Evolutionary conservation across 129 eudicot genomes (phyloP).

Genomic region (Heracleum sosnowskyi): DNA sequence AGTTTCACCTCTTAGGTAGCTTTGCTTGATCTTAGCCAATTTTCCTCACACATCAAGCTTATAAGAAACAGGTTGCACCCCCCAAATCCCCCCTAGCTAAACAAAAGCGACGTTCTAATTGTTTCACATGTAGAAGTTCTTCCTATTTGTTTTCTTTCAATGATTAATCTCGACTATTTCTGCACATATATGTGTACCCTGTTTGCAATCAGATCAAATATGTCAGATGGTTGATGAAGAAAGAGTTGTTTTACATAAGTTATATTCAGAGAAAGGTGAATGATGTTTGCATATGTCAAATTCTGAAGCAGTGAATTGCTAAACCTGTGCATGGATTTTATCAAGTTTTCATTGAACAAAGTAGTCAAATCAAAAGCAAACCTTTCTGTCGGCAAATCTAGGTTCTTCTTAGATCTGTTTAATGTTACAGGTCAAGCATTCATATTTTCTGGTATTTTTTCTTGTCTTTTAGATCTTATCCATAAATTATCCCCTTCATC

Average conservation of each 20-base stretch:
- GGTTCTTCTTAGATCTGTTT: background rate
- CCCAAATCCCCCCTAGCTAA: background rate
- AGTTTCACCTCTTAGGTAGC: background rate
- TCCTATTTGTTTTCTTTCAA: background rate
- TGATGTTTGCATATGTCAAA: background rate
- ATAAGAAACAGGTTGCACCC: background rate
- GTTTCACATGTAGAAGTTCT: background rate
- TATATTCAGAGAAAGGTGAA: background rate
- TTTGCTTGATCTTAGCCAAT: background rate
- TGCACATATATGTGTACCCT: background rate
- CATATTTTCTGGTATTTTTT: background rate
- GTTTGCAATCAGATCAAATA: background rate
- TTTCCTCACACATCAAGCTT: background rate
- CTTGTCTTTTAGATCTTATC: background rate
- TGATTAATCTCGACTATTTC: background rate
- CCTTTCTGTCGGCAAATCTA: constrained; percentile 1
- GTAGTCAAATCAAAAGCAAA: background rate
- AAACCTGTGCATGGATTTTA: background rate
- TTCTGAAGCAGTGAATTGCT: constrained; percentile 1
- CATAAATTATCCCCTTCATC: background rate
- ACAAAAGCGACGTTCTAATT: background rate
- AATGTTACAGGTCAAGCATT: background rate
- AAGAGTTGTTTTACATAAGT: background rate
- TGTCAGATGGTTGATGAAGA: background rate
- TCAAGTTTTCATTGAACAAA: background rate